These are phyloP conservation scores for Mrakia blollopis DNA, from an alignment of 768 basidiomycete genomes.

Conservation along the genomic window DNA sequence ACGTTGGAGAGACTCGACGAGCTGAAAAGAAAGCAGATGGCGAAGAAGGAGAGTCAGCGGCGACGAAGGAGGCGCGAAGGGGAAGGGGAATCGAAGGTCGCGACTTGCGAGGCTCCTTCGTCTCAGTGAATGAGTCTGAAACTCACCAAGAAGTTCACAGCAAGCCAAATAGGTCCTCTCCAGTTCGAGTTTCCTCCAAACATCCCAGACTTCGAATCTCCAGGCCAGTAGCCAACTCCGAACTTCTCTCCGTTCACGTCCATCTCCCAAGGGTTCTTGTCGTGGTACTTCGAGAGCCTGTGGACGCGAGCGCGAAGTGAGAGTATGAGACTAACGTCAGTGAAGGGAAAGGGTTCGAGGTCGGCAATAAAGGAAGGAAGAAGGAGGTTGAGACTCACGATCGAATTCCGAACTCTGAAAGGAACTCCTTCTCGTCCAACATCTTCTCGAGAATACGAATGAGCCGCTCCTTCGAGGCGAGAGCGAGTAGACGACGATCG, in stretches of 20 bases:
- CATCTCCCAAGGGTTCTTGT: constrained; percentile 91
- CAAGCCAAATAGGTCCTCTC: constrained; percentile 82
- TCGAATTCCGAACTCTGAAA: constrained; percentile 90
- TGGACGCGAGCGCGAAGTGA: background rate
- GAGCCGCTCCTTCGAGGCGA: constrained; percentile 87
- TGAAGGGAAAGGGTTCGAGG: too few species aligned
- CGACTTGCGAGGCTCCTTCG: too few species aligned
- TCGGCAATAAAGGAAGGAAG: background rate
- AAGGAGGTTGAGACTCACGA: constrained; percentile 58
- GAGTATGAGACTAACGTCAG: too few species aligned
- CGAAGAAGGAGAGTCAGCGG: background rate
- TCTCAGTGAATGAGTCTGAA: too few species aligned
- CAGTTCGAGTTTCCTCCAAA: constrained; percentile 63
- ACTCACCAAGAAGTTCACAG: constrained; percentile 80
- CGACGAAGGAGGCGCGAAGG: background rate
- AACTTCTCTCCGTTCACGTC: constrained; percentile 85
- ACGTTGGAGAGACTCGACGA: constrained; percentile 62
- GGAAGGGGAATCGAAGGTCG: too few species aligned
- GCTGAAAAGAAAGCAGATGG: background rate
- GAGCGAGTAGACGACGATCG: constrained; percentile 77
- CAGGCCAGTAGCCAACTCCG: constrained; percentile 95
- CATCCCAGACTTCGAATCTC: constrained; percentile 95
- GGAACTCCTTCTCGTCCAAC: constrained; percentile 94
- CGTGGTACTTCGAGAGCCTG: constrained; percentile 82
- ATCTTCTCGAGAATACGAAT: constrained; percentile 86